Conservation (phyloP, 2,329 filamentous ascomycete genomes). For the Exutisphaerella laricina region DNA sequence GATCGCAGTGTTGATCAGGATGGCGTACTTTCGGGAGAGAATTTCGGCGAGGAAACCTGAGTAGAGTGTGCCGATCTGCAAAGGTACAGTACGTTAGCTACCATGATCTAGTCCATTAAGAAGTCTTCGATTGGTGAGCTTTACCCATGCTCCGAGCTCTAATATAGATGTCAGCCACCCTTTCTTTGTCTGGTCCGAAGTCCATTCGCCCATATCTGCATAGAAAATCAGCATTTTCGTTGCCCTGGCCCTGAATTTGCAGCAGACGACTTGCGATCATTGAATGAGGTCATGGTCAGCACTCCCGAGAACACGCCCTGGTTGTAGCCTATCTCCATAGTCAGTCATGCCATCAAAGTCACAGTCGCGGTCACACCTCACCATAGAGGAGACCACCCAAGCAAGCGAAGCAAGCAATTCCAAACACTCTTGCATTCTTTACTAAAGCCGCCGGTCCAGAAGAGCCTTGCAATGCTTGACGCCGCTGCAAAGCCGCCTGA, state of each 20-base stretch:
- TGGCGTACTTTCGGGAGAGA: constrained; percentile 58
- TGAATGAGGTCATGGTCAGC: constrained; percentile 46
- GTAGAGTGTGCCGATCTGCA: constrained; percentile 63
- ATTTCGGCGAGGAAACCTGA: constrained; percentile 67
- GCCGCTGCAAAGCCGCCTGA: constrained; percentile 38
- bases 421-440: constrained; percentile 50
- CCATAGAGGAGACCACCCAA: constrained; percentile 56
- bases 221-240: constrained; percentile 1
- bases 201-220: constrained; percentile 43
- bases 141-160: constrained; percentile 72
- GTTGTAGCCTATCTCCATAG: constrained; percentile 59
- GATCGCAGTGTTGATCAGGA: constrained; percentile 59
- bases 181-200: constrained; percentile 36
- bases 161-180: constrained; percentile 57
- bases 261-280: constrained; percentile 28
- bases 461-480: constrained; percentile 36
- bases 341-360: no score
- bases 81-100: no score
- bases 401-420: constrained; percentile 51
- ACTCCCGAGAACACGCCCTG: constrained; percentile 73
- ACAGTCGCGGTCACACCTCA: no score
- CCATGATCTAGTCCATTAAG: no score
- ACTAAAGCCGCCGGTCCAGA: constrained; percentile 47
- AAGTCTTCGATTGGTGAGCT: no score
- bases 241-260: not conserved